Percentiles rank a stretch among this genome's conserved stretches.
phyloP scores from a whole-genome alignment of 2,329 filamentous ascomycete species.

The Ceratocystis cubensis region DNA sequence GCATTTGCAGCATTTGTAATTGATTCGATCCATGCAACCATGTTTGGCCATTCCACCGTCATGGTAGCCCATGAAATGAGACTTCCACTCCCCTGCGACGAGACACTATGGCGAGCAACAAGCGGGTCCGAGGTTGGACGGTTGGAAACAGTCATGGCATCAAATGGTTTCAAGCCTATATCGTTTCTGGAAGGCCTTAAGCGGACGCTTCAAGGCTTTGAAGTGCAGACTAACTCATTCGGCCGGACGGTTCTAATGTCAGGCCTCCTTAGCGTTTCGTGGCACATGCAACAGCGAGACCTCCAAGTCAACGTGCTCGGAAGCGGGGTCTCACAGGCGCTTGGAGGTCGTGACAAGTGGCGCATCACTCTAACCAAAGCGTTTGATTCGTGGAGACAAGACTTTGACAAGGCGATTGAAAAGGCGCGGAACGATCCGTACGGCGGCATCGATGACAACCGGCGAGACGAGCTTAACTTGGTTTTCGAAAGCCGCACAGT shows the following conservation, averaged over 20 bases:
- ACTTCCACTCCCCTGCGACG: constrained; percentile 81
- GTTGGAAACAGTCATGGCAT: constrained; percentile 66
- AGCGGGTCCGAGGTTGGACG: constrained; percentile 76
- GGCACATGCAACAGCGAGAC: constrained; percentile 96
- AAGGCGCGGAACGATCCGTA: constrained; percentile 46
- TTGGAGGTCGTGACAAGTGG: constrained; percentile 87
- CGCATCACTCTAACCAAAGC: constrained; percentile 70
- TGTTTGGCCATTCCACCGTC: constrained; percentile 93
- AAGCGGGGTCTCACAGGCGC: constrained; percentile 55
- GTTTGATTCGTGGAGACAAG: constrained; percentile 85
- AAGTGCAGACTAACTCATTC: constrained; percentile 83
- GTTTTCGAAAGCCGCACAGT: constrained; percentile 83
- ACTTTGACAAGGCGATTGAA: constrained; percentile 75
- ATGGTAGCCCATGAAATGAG: constrained; percentile 97
- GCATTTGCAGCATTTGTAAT: constrained; percentile 92
- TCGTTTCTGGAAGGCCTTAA: constrained; percentile 88
- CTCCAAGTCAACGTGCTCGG: constrained; percentile 80
- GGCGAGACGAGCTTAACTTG: constrained; percentile 28
- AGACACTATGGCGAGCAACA: constrained; percentile 80
- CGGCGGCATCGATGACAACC: constrained; percentile 15
- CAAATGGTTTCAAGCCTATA: constrained; percentile 70
- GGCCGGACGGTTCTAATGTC: constrained; percentile 90
- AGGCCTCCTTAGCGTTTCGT: constrained; percentile 81
- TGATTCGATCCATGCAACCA: constrained; percentile 90
- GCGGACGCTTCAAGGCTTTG: constrained; percentile 71